Percentiles rank a stretch among this genome's conserved stretches.
These are phyloP conservation scores for Borovskyia barvae DNA, from an alignment of 208 protist genomes.

Conservation along the genomic window DNA sequence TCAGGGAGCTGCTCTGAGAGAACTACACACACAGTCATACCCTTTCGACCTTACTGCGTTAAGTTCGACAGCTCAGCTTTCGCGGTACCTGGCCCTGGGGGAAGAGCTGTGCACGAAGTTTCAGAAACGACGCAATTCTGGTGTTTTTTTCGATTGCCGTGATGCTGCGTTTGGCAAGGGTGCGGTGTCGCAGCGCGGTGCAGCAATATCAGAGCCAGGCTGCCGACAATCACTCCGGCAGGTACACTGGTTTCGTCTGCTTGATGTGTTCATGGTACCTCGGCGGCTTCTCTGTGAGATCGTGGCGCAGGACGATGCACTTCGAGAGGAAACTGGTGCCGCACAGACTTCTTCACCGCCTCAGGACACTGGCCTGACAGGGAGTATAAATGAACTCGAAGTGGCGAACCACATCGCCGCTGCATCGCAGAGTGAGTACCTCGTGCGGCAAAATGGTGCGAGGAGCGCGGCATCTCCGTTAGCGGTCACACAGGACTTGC, in stretches of 20 bases:
- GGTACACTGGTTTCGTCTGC: constrained; percentile 66
- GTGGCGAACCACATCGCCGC: not conserved
- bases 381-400: not conserved
- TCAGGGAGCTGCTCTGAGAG: too few relatives aligned
- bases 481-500: not conserved
- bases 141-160: not conserved
- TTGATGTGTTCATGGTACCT: constrained; percentile 60
- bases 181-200: not conserved
- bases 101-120: constrained; percentile 49
- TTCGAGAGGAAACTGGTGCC: not conserved
- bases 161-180: not conserved
- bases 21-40: too few relatives aligned
- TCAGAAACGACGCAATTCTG: too few relatives aligned
- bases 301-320: constrained; percentile 12
- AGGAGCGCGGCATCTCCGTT: not conserved
- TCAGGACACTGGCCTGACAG: not conserved
- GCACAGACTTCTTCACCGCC: not conserved
- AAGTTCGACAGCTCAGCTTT: constrained; percentile 13
- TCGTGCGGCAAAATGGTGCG: too few relatives aligned
- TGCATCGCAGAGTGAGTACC: not conserved
- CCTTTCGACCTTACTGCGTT: not conserved
- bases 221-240: too few relatives aligned
- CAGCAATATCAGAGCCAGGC: too few relatives aligned
- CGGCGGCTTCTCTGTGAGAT: constrained; percentile 35
- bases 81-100: constrained; percentile 39